Evolutionary conservation across 306 rosid species (phyloP), one percentile per base, ranked within the genome.

Genomic region (Arachis stenosperma): DNA sequence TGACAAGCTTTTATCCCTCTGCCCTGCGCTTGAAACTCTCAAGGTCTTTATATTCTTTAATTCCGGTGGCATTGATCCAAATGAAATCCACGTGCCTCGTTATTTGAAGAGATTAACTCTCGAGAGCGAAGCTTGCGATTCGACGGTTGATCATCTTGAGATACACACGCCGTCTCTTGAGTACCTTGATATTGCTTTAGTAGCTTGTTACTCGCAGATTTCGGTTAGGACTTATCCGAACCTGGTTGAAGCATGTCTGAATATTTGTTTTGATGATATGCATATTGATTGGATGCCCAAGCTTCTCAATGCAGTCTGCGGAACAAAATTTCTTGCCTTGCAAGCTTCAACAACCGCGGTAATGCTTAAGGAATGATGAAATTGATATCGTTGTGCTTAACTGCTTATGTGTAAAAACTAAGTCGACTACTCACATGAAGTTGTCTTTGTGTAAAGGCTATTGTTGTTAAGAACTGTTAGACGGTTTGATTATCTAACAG

Each of bases 151-250:
- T 1, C 3, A 36, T 7, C 46, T 60, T 36, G 10, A 60, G 41
- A 60, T 60, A 36, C 22, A 60, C 47, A n/a, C 66, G 3, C 66
- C 66, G 0, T 37, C 29, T 61, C 66, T 60, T 60, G 29, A 61
- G 3, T 61, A 61, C 47, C 48, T 61, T 2, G 1, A 1, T n/a
- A 6, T 61, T 12, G 1, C 0, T 0, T 5, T 11, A 33, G 12
- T 2, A 0, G 6, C 1, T 14, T 6, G 4, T 36, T 11, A 14
- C 44, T 12, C 22, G 1, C 43, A 1, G 6, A 4, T 12, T 7
- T 39, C 9, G 29, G 6, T 37, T 61, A 39, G 6, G 12, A 37
- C 13, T n/a, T 39, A 5, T 5, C 47, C 17, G 4, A 39, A n/a
- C 30, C 15, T 61, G 47, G 48, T 61, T 29, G 30, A 39, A 39